Conservation (phyloP, 176 grass and related monocot genomes). For the Carex cristatella region DNA sequence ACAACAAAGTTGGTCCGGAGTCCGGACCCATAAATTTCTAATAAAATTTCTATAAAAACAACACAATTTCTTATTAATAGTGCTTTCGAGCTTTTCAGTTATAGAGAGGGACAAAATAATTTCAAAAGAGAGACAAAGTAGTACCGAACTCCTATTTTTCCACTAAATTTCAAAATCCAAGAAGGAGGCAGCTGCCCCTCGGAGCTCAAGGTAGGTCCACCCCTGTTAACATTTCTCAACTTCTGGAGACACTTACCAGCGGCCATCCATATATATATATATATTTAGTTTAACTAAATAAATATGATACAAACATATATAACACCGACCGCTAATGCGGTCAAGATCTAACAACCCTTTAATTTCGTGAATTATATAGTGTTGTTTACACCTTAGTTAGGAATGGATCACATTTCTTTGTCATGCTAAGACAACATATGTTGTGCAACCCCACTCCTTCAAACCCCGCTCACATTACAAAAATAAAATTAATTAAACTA, state of each 20-base stretch:
- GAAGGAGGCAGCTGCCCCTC: too few species aligned
- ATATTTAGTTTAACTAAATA: background rate
- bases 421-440: background rate
- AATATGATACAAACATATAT: constrained; percentile 9
- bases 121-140: too few species aligned
- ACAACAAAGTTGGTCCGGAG: too few species aligned
- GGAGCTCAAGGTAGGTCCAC: too few species aligned
- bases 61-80: too few species aligned
- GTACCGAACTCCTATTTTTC: too few species aligned
- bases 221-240: too few species aligned
- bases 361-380: constrained; percentile 7
- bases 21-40: too few species aligned
- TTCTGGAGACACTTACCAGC: background rate
- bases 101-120: too few species aligned
- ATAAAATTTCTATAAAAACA: too few species aligned
- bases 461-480: background rate
- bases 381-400: background rate
- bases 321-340: background rate
- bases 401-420: constrained; percentile 1
- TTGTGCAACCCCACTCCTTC: constrained; percentile 17
- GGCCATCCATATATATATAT: background rate
- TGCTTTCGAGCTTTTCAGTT: too few species aligned
- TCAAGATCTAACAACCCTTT: constrained; percentile 31
- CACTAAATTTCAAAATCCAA: too few species aligned
- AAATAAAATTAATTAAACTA: background rate